Conservation (phyloP, 1,284 basidiomycete genomes). For the Irpex rosettiformis region DNA sequence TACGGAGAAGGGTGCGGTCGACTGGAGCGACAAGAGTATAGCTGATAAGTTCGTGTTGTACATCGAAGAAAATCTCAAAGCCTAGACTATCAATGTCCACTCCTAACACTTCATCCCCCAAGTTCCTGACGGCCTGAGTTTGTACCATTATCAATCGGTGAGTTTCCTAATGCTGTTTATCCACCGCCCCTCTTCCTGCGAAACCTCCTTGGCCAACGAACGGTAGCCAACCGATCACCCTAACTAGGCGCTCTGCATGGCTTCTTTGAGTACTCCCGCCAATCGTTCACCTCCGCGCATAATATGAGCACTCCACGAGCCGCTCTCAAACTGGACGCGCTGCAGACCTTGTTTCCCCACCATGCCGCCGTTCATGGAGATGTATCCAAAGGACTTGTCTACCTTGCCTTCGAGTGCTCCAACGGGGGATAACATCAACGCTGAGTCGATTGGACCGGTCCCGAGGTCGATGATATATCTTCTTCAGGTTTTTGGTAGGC, state of each 20-base stretch:
- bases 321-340: neutral
- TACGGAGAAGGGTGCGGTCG: slow-evolving; percentile 73
- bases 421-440: neutral
- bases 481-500: slow-evolving; percentile 22
- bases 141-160: neutral
- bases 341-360: neutral
- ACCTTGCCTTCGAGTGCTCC: neutral
- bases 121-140: neutral
- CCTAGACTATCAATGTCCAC: slow-evolving; percentile 24
- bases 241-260: neutral
- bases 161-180: neutral
- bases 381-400: neutral
- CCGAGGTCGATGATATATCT: slow-evolving; percentile 1
- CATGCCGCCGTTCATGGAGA: neutral
- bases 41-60: slow-evolving; percentile 75
- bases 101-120: neutral
- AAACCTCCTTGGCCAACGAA: too few species aligned
- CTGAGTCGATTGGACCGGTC: neutral
- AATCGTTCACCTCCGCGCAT: neutral
- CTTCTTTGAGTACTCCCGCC: neutral
- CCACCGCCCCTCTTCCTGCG: too few species aligned
- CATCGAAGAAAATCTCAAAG: slow-evolving; percentile 68
- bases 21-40: slow-evolving; percentile 75
- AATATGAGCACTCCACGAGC: neutral
- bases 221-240: too few species aligned